A percentile compares a stretch with the other conserved stretches of the same genome.
Conservation (phyloP, 495 filamentous ascomycete genomes). For the Penicillium simplicissimum region DNA sequence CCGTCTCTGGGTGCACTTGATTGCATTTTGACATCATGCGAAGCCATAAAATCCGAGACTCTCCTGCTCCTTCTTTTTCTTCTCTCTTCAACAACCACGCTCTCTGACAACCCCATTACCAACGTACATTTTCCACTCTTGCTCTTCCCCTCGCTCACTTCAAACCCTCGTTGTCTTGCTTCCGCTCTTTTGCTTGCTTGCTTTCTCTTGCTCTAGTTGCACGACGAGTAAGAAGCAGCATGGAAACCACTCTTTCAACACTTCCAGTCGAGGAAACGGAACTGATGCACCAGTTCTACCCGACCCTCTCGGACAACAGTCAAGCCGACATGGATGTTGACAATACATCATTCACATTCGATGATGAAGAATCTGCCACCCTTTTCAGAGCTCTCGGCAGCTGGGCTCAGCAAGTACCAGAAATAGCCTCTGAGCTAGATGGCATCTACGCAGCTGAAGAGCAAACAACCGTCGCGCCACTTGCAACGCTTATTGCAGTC, state of each 20-base stretch:
- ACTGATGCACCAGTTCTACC: neutral
- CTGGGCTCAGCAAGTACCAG: neutral
- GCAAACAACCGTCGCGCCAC: neutral
- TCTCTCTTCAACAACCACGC: neutral
- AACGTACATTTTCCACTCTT: neutral
- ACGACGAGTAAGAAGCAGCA: neutral
- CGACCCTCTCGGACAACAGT: neutral
- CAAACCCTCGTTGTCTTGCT: neutral
- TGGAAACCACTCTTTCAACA: neutral
- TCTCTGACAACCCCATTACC: neutral
- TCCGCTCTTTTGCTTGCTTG: neutral
- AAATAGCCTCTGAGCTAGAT: neutral
- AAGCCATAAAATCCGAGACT: neutral
- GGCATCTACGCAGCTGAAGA: neutral
- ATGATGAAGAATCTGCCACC: neutral
- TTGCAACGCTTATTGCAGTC: neutral
- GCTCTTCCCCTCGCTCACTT: constrained; percentile 3
- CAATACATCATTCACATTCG: neutral
- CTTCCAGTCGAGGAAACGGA: neutral
- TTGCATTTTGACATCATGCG: constrained; percentile 4
- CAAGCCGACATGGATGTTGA: neutral
- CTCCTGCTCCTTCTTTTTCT: neutral
- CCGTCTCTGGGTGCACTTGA: neutral
- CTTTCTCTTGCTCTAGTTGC: neutral
- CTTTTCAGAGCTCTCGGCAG: neutral